Evolutionary conservation across 345 rosid genomes (phyloP), one percentile per base, ranked within the genome.

Genomic region (Melaleuca quinquenervia): DNA sequence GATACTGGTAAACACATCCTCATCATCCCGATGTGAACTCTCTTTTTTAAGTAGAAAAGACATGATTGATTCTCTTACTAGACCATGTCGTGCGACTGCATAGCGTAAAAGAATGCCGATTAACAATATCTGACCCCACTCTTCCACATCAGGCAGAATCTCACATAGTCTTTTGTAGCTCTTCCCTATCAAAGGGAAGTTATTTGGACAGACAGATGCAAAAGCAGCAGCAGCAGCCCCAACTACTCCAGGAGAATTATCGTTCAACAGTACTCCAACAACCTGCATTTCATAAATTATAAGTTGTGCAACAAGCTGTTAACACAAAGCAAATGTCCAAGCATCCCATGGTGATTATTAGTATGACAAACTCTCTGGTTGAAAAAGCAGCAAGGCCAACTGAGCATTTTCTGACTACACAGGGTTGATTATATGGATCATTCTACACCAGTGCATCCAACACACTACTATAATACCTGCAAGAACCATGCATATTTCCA

Each of bases 211-310:
- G 86, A 96, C 89, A 52, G 96, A 91, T 88, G 96, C 89, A 91
- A 96, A 96, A 52, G 98, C 95, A 45, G 99, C 93, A 62, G 98
- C 99, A 75, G 98, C 98, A 78, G 98, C 98, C 86, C 99, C 99
- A 87, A 97, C 96, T 29, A 97, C 99, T 76, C 93, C 98, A 88
- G 98, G 96, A 29, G 99, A 96, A 90, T 88, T 90, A 85, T 96
- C 99, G 90, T 89, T 93, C 85, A 97, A 91, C 91, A 97, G 82
- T 84, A 91, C 89, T 82, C 98, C 98, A 87, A 97, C 92, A 86
- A 93, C 91, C 99, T 97, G 98, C 93, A 93, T 80, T 89, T 84
- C 70, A 64, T 56, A 36, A 52, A 82, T 82, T 75, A 41, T 18
- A 10, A 52, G 36, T 83, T 18, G 48, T 70, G 80, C 80, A 70